Evolutionary conservation across 495 filamentous ascomycete genomes (phyloP).

Genomic region (Penicillium subrubescens): DNA sequence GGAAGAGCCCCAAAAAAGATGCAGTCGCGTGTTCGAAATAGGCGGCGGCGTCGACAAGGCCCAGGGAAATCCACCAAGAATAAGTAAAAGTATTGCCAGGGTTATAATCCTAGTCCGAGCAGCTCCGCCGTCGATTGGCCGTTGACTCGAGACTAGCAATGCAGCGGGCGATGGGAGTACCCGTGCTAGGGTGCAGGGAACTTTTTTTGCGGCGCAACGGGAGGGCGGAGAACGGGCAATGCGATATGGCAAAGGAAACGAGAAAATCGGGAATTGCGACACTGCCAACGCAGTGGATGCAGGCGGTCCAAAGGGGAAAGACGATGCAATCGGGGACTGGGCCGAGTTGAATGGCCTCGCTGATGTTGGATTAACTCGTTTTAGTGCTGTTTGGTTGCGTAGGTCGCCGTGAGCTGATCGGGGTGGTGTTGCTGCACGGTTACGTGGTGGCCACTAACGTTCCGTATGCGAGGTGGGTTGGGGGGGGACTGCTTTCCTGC

Average conservation of each 20-base stretch:
- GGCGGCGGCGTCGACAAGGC: conserved; percentile 20
- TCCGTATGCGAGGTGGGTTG: conserved; percentile 32
- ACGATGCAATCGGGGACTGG: conserved; percentile 40
- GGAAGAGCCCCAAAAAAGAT: conserved; percentile 28
- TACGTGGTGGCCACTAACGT: conserved; percentile 43
- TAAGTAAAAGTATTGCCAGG: conserved; percentile 22
- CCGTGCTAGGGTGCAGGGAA: conserved; percentile 33
- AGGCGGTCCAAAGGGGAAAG: conserved; percentile 47
- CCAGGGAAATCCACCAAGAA: conserved; percentile 4
- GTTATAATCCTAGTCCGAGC: conserved; percentile 15
- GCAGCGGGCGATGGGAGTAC: conserved; percentile 32
- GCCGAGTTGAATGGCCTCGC: conserved; percentile 30
- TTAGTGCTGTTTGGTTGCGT: conserved; percentile 31
- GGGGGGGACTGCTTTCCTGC: conserved; percentile 16
- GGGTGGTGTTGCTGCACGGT: conserved; percentile 41
- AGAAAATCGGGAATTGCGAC: conserved; percentile 32
- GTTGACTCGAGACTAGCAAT: conserved; percentile 23
- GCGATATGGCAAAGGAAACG: conserved; percentile 15
- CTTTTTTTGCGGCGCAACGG: conserved; percentile 28
- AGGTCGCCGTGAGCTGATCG: conserved; percentile 32
- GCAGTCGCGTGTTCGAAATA: conserved; percentile 27
- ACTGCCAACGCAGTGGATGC: conserved; percentile 48
- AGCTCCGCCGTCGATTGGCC: conserved; percentile 26
- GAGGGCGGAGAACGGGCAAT: conserved; percentile 14
- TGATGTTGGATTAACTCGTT: conserved; percentile 33